Evolutionary conservation across 495 filamentous ascomycete species (phyloP), one percentile per base, ranked within the genome.

Genomic region (Aspergillus kassunensis): DNA sequence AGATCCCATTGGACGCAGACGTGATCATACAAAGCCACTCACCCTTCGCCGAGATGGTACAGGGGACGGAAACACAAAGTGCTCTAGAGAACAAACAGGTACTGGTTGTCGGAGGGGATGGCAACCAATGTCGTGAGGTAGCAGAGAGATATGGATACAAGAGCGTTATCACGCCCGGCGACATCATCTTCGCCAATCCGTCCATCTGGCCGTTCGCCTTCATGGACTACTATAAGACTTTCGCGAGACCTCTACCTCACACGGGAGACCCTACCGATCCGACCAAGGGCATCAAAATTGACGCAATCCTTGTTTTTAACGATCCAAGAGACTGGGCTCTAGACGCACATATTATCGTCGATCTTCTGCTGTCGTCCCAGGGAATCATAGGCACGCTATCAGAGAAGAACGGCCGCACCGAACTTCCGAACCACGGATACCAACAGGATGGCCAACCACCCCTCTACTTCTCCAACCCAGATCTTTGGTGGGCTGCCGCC

Each of bases 311-410:
- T 62, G 84, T 96, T 27, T 95, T 86, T 73, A 89, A 92, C 66
- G 90, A 95, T 67, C 89, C 93, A 10, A 81, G 93, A 21, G 92
- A 97, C 74, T 97, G 92, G 91, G 90, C 82, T 7, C 76, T 93
- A n/a, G 89, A 95, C 66, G 80, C 81, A 6, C 88, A 91, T 59
- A 58, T 98, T 51, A 82, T 97, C 36, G 56, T 84, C 48, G 93
- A 98, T 66, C 62, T 95, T 6, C 77, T 96, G 3, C 74, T 93
- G 33, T 95, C 90, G 3, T 74, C 77, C 5, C 53, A 71, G 13
- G 93, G 93, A 31, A 74, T 85, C 39, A 56, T 95, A 0, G 93
- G 93, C 27, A 96, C 91, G 0, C 75, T 84, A 44, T 89, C 87
- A 4, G 65, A 77, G 13, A 77, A 75, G 56, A 85, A 83, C 55